Evolutionary conservation across 208 protist genomes (phyloP).

Genomic region (Trypanosoma avium): DNA sequence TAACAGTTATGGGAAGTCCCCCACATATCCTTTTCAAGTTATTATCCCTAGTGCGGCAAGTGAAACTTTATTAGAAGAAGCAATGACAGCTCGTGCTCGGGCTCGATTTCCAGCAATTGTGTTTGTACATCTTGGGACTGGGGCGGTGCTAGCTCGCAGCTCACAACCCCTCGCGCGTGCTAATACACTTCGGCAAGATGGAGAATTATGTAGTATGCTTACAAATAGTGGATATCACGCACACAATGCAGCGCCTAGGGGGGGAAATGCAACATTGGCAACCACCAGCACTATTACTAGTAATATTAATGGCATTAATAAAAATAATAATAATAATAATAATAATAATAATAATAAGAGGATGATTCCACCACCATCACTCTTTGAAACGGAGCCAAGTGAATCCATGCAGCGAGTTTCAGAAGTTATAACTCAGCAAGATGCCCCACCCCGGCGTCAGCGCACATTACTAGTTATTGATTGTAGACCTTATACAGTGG

Average conservation of each 20-base stretch:
- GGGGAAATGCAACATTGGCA: constrained; percentile 1
- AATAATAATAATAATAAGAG: neutral
- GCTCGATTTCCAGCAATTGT: constrained; percentile 82
- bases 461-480: constrained; percentile 66
- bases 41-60: constrained; percentile 49
- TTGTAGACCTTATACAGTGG: constrained; percentile 65
- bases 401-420: neutral
- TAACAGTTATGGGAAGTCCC: constrained; percentile 31
- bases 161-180: constrained; percentile 80
- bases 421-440: neutral
- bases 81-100: constrained; percentile 68
- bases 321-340: neutral
- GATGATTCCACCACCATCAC: constrained; percentile 18
- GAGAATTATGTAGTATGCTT: constrained; percentile 52
- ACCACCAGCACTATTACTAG: too few relatives aligned
- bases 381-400: constrained; percentile 26
- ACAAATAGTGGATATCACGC: constrained; percentile 38
- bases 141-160: constrained; percentile 66
- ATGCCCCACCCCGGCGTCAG: constrained; percentile 4
- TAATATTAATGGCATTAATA: too few relatives aligned
- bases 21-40: constrained; percentile 80
- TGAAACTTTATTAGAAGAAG: constrained; percentile 42
- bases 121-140: constrained; percentile 70
- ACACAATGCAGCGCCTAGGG: constrained; percentile 20
- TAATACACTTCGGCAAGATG: constrained; percentile 36